These are phyloP conservation scores for Phytophthora pini DNA, from an alignment of 352 stramenopile species.

Conservation along the genomic window DNA sequence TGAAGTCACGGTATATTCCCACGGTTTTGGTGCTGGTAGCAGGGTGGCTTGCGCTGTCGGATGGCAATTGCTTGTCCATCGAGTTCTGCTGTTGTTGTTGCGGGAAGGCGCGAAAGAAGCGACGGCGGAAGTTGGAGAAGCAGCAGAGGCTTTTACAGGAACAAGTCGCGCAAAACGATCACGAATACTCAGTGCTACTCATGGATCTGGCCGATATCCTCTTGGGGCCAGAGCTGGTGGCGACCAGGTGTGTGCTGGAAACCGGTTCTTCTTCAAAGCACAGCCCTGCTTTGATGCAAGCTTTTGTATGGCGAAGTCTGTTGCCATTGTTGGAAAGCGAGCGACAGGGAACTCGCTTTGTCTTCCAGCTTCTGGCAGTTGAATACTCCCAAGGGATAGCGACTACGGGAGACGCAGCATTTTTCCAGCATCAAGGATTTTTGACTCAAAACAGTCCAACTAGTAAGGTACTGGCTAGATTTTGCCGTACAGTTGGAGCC, in stretches of 20 bases:
- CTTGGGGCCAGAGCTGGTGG: constrained; percentile 50
- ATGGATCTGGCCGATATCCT: constrained; percentile 53
- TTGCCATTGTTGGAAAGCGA: constrained; percentile 59
- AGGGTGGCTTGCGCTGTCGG: constrained; percentile 56
- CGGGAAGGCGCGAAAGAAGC: constrained; percentile 44
- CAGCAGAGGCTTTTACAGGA: constrained; percentile 42
- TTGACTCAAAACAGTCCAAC: constrained; percentile 44
- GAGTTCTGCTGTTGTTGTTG: constrained; percentile 70
- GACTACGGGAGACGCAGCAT: background rate
- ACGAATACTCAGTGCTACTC: constrained; percentile 75
- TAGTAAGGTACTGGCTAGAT: constrained; percentile 39
- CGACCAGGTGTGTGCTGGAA: constrained; percentile 35
- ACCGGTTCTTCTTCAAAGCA: constrained; percentile 17
- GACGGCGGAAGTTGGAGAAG: constrained; percentile 47
- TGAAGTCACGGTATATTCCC: constrained; percentile 45
- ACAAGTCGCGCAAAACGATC: constrained; percentile 72
- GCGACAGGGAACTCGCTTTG: constrained; percentile 50
- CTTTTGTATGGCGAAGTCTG: constrained; percentile 48
- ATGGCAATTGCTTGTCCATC: constrained; percentile 50
- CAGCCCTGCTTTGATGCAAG: constrained; percentile 11
- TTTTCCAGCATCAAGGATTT: constrained; percentile 29
- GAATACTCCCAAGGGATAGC: constrained; percentile 37
- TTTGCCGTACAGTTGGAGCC: constrained; percentile 38
- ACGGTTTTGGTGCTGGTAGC: constrained; percentile 34
- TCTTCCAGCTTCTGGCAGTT: constrained; percentile 49